phyloP scores from a whole-genome alignment of 768 basidiomycete genomes.

The Suillus subalutaceus region DNA sequence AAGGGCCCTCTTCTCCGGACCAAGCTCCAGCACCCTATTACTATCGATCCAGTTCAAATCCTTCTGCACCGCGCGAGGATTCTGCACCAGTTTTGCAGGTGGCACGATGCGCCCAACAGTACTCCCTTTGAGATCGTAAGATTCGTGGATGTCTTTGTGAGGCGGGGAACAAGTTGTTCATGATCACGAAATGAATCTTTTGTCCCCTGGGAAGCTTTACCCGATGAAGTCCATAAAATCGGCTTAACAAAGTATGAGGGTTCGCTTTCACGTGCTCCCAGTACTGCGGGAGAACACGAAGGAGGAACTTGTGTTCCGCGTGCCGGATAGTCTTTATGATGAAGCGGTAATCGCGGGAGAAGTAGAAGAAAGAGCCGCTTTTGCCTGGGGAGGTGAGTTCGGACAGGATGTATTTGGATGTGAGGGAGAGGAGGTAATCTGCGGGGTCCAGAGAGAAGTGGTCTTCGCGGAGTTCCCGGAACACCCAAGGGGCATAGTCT shows the following conservation, averaged over 20 bases:
- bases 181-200: conserved; percentile 99
- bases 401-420: conserved; percentile 96
- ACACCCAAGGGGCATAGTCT: conserved; percentile 98
- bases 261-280: conserved; percentile 85
- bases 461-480: conserved; percentile 92
- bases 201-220: conserved; percentile 92
- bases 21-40: conserved; percentile 78
- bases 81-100: conserved; percentile 73
- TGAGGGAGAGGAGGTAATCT: conserved; percentile 95
- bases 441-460: conserved; percentile 95
- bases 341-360: conserved; percentile 97
- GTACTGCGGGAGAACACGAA: conserved; percentile 81
- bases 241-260: conserved; percentile 90
- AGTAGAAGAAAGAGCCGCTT: conserved; percentile 99
- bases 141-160: conserved; percentile 96
- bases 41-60: conserved; percentile 96
- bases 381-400: conserved; percentile 98
- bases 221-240: conserved; percentile 97
- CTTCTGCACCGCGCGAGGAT: conserved; percentile 88
- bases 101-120: conserved; percentile 88
- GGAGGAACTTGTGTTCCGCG: conserved; percentile 91
- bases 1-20: conserved; percentile 92
- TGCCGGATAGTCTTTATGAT: conserved; percentile 99
- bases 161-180: conserved; percentile 99
- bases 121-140: conserved; percentile 95